phyloP scores from a whole-genome alignment of 2,329 filamentous ascomycete species.

The Aspergillus udagawae region DNA sequence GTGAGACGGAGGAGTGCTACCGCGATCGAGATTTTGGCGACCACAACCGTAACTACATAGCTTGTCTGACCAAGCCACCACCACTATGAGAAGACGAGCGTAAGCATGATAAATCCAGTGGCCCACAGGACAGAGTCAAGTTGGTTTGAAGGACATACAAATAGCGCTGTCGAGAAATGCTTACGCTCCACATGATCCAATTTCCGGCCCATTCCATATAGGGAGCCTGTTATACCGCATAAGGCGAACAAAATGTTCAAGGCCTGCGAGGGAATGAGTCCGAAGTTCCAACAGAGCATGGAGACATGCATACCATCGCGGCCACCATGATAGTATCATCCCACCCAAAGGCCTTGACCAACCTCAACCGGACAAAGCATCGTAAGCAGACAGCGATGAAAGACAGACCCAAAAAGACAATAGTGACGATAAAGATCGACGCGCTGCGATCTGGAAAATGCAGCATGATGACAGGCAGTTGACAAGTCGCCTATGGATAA shows the following conservation, averaged over 20 bases:
- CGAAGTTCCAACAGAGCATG: background rate
- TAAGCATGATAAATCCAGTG: background rate
- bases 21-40: conserved; percentile 51
- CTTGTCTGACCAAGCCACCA: conserved; percentile 57
- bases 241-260: conserved; percentile 33
- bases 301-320: conserved; percentile 28
- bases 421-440: conserved; percentile 30
- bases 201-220: conserved; percentile 30
- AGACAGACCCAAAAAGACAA: conserved; percentile 29
- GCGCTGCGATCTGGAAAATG: conserved; percentile 30
- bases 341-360: conserved; percentile 36
- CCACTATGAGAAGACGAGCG: conserved; percentile 22
- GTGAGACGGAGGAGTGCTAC: conserved; percentile 54
- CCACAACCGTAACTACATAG: conserved; percentile 47
- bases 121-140: background rate
- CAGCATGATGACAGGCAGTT: conserved; percentile 22
- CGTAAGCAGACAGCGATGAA: conserved; percentile 31
- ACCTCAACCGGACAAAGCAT: conserved; percentile 33
- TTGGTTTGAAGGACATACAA: conserved; percentile 22
- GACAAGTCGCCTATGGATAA: conserved; percentile 1
- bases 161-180: conserved; percentile 27
- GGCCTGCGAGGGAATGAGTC: conserved; percentile 14
- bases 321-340: conserved; percentile 37
- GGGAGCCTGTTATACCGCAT: conserved; percentile 32
- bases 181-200: conserved; percentile 11